These are phyloP conservation scores for Dysphania ambrosioides DNA, from an alignment of 148 eudicot species.

Conservation along the genomic window DNA sequence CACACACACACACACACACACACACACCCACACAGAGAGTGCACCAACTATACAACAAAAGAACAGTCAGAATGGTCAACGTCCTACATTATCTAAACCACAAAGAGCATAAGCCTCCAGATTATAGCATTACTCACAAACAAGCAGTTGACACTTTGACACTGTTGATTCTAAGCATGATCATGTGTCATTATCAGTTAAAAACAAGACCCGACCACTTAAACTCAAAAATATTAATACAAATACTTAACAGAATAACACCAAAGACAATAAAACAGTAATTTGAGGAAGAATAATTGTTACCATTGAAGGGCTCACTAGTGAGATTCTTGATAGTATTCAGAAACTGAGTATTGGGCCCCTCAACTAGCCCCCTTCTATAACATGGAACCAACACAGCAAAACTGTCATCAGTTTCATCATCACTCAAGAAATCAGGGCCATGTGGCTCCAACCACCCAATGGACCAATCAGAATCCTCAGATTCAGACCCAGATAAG, in stretches of 20 bases:
- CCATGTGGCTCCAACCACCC: constrained; percentile 97
- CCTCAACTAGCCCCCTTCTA: constrained; percentile 32
- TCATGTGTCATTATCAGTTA: neutral
- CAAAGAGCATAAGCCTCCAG: neutral
- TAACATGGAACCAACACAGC: constrained; percentile 95
- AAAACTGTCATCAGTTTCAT: constrained; percentile 76
- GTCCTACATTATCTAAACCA: neutral
- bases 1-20: too few relatives aligned
- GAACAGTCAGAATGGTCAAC: neutral
- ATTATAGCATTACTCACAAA: neutral
- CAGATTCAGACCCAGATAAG: constrained; percentile 87
- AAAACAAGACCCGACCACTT: neutral
- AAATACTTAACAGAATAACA: neutral
- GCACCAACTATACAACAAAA: neutral
- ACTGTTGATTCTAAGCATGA: neutral
- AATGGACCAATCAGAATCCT: constrained; percentile 94
- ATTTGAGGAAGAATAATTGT: constrained; percentile 5
- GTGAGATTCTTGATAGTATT: constrained; percentile 49
- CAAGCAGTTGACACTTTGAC: neutral
- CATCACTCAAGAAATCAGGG: constrained; percentile 81
- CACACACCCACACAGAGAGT: neutral
- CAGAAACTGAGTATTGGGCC: constrained; percentile 38
- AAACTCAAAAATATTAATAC: neutral
- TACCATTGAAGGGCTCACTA: constrained; percentile 54
- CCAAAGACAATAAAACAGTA: neutral